phyloP scores from a whole-genome alignment of 2,329 filamentous ascomycete species.

The Anthostomella pinea region DNA sequence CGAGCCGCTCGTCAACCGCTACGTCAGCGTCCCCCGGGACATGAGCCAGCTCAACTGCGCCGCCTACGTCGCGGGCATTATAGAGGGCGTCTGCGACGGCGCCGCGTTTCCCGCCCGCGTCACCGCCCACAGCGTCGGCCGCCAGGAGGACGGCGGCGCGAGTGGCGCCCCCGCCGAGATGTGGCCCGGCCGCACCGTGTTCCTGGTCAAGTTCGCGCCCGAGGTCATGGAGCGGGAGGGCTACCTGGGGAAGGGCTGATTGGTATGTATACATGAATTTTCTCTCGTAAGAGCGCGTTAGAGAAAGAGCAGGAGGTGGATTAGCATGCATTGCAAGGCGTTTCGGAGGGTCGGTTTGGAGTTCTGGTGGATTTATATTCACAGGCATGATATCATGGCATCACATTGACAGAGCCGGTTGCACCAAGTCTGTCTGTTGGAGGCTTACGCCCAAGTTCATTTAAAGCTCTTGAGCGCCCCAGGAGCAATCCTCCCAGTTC shows the following conservation, averaged over 20 bases:
- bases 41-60: slow-evolving; percentile 97
- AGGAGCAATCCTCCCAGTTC: too few species aligned
- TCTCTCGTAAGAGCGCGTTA: too few species aligned
- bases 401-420: slow-evolving; percentile 10
- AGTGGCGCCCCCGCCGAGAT: too few species aligned
- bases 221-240: slow-evolving; percentile 90
- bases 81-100: slow-evolving; percentile 94
- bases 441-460: too few species aligned
- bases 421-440: slow-evolving; percentile 18
- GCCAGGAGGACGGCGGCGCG: slow-evolving; percentile 45
- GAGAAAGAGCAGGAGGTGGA: not conserved
- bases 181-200: slow-evolving; percentile 96
- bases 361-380: not conserved
- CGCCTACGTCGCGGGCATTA: slow-evolving; percentile 89
- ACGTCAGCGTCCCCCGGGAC: slow-evolving; percentile 88
- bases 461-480: too few species aligned
- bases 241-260: slow-evolving; percentile 61
- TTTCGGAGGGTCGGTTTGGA: slow-evolving; percentile 5
- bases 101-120: slow-evolving; percentile 86
- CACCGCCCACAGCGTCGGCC: slow-evolving; percentile 76
- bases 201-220: slow-evolving; percentile 87
- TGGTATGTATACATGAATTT: too few species aligned
- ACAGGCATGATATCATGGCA: slow-evolving; percentile 5
- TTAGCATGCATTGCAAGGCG: slow-evolving; percentile 22
- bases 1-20: slow-evolving; percentile 92